A percentile compares a stretch with the other conserved stretches of the same genome.
Conservation (phyloP, 345 rosid genomes). For the Angophora floribunda region DNA sequence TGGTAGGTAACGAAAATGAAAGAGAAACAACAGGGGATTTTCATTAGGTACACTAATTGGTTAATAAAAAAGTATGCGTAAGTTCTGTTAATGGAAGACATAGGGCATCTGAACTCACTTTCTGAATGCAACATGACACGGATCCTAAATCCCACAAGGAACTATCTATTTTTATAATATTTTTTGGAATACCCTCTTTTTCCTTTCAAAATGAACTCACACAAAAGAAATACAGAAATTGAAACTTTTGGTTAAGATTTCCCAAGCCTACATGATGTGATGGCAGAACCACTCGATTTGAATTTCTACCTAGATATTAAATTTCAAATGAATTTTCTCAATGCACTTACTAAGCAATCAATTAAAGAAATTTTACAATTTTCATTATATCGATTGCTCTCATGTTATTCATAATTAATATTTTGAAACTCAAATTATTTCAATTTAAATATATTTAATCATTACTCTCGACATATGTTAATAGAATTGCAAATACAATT, state of each 20-base stretch:
- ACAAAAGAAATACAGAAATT: background rate
- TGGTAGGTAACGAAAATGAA: background rate
- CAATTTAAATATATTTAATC: background rate
- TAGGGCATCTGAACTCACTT: too few relatives aligned
- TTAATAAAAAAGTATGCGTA: too few relatives aligned
- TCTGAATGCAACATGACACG: too few relatives aligned
- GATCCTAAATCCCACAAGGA: too few relatives aligned
- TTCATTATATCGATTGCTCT: background rate
- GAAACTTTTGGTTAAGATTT: background rate
- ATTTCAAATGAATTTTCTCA: background rate
- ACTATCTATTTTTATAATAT: too few relatives aligned
- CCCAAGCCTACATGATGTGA: background rate
- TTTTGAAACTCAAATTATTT: background rate
- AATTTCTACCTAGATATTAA: background rate
- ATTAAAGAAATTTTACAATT: background rate
- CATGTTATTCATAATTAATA: background rate
- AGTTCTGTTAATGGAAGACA: too few relatives aligned
- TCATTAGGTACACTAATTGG: background rate
- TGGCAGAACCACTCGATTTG: background rate
- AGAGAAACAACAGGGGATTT: background rate
- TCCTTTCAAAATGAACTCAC: background rate
- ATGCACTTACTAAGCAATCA: background rate
- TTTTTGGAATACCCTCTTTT: background rate
- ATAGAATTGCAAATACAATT: background rate
- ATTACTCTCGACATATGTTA: background rate